phyloP scores from a whole-genome alignment of 2,329 filamentous ascomycete species.

The Fusarium neocosmosporiellum region DNA sequence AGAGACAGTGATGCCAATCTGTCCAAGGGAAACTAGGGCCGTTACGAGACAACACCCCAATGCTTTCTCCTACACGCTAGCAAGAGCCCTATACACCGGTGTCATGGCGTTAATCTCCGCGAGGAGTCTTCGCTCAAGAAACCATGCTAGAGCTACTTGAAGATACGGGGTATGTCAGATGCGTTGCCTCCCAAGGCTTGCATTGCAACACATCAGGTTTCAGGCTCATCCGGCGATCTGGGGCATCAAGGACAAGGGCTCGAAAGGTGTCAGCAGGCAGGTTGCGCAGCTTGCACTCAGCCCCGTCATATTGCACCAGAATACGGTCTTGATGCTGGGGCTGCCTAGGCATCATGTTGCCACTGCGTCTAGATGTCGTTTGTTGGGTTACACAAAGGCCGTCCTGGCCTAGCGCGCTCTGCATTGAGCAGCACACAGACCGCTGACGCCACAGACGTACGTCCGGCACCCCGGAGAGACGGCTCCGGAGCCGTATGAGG shows the following conservation, averaged over 20 bases:
- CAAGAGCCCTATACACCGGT: not conserved
- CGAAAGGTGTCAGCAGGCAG: not conserved
- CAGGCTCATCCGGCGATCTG: not conserved
- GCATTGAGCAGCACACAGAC: slow-evolving; percentile 13
- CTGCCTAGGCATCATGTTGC: not conserved
- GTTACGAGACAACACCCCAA: not conserved
- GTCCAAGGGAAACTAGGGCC: not conserved
- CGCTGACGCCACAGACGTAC: slow-evolving; percentile 7
- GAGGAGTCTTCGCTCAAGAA: not conserved
- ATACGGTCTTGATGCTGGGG: slow-evolving; percentile 2
- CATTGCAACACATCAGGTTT: not conserved
- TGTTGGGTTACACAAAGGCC: slow-evolving; percentile 13
- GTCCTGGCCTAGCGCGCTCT: slow-evolving; percentile 7
- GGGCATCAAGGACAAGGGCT: not conserved
- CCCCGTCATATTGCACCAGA: not conserved
- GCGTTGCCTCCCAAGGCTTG: not conserved
- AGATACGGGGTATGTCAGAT: slow-evolving; percentile 1
- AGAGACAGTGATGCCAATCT: not conserved
- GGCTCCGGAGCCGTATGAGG: not conserved
- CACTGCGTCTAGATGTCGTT: slow-evolving; percentile 6
- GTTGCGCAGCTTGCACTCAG: not conserved
- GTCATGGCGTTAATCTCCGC: not conserved
- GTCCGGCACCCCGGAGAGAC: slow-evolving; percentile 2
- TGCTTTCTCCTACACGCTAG: not conserved
- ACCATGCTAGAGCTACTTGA: not conserved